These are phyloP conservation scores for Euphorbia peplus DNA, from an alignment of 345 rosid species.

Conservation along the genomic window DNA sequence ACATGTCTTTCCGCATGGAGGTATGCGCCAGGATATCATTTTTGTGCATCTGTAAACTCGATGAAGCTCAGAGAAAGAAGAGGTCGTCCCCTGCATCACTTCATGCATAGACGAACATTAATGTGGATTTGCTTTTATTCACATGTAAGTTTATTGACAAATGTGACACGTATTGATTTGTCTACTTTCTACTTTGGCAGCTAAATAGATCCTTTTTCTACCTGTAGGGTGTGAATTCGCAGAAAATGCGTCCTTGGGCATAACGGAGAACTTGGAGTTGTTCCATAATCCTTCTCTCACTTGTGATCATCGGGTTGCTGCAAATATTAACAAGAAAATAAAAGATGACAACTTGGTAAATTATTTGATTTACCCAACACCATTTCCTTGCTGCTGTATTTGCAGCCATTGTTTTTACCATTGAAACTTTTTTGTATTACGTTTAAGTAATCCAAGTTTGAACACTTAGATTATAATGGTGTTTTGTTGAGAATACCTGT, in stretches of 20 bases:
- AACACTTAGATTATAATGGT: too few species aligned
- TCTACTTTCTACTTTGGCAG: neutral
- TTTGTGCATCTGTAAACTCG: neutral
- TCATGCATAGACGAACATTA: neutral
- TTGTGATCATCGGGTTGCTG: too few species aligned
- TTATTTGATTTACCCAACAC: too few species aligned
- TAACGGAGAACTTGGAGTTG: neutral
- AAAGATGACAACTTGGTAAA: too few species aligned
- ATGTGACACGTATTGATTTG: neutral
- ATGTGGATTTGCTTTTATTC: neutral
- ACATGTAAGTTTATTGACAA: neutral
- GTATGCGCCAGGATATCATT: constrained; percentile 5
- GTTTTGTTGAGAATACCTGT: too few species aligned
- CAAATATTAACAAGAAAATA: too few species aligned
- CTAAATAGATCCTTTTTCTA: constrained; percentile 23
- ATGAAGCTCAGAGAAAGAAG: neutral
- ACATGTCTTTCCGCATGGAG: neutral
- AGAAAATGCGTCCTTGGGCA: constrained; percentile 22
- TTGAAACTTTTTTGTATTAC: too few species aligned
- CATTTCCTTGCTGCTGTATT: too few species aligned
- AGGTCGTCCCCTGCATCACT: neutral
- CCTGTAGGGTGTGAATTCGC: constrained; percentile 11
- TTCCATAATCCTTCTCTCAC: too few species aligned
- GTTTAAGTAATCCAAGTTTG: too few species aligned
- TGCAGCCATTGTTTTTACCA: too few species aligned